phyloP scores from a whole-genome alignment of 768 basidiomycete genomes.

The Cystobasidium ongulense region DNA sequence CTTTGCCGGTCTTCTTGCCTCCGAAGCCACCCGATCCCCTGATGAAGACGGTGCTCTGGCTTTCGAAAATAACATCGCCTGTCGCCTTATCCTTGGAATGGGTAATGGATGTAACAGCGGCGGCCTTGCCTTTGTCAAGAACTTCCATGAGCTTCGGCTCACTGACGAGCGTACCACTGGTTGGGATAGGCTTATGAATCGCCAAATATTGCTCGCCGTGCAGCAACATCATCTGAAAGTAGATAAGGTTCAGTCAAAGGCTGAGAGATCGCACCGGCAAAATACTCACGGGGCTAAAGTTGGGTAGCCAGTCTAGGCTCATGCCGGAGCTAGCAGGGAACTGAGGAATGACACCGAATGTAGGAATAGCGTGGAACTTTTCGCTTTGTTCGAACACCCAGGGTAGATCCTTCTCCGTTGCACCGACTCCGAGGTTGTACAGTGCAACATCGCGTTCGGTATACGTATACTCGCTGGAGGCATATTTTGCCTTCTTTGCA shows the following conservation, averaged over 20 bases:
- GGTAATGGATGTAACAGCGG: conserved; percentile 69
- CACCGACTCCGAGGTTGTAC: conserved; percentile 91
- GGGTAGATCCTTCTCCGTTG: conserved; percentile 80
- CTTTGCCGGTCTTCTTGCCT: conserved; percentile 73
- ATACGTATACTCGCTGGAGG: conserved; percentile 61
- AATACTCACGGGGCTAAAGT: conserved; percentile 74
- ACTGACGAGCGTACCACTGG: conserved; percentile 68
- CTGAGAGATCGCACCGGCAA: not conserved
- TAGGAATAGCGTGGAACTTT: conserved; percentile 74
- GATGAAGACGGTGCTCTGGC: conserved; percentile 81
- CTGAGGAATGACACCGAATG: conserved; percentile 91
- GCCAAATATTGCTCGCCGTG: conserved; percentile 94
- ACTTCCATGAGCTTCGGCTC: conserved; percentile 57
- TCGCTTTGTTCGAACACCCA: conserved; percentile 87
- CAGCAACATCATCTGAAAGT: conserved; percentile 72
- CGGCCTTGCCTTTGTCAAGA: conserved; percentile 65
- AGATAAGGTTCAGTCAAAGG: not conserved
- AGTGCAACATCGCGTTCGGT: conserved; percentile 84
- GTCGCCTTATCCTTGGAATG: conserved; percentile 70
- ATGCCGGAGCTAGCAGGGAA: conserved; percentile 63
- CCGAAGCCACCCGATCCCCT: conserved; percentile 95
- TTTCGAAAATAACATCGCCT: conserved; percentile 79
- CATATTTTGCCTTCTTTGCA: conserved; percentile 58
- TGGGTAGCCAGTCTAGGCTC: conserved; percentile 77
- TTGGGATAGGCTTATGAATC: conserved; percentile 74